Evolutionary conservation across 2,329 filamentous ascomycete genomes (phyloP), one percentile per base, ranked within the genome.

Genomic region (Akanthomyces uredinophilus): DNA sequence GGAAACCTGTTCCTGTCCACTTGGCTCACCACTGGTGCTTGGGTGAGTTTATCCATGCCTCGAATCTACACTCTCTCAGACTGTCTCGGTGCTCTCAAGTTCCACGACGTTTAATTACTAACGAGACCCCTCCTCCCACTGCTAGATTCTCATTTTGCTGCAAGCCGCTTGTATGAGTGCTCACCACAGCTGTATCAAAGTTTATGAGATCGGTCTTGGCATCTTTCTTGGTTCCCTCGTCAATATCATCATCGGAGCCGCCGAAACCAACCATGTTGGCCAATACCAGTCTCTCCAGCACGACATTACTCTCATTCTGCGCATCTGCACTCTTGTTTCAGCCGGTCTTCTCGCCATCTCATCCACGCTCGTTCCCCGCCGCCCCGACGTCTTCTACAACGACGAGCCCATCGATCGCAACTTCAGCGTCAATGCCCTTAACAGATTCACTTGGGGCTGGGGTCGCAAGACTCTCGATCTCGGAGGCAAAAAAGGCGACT

Each of bases 391-490:
- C 20, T 90, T 80, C 68, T 77, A 81, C 68, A 65, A 86, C 44
- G 85, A 79, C 29, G 76, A 79, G 52, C 70, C 79, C 4, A 87
- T 94, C 37, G 89, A 93, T 69, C 76, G 78, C 18, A 81, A 88
- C 74, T 81, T 79, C 67, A 88, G 87, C 0, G 79, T 78, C 4
- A 86, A 87, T 2, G 82, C 86, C 1, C 77, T 88, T 53, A 80
- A 75, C 56, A 83, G 85, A 56, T 85, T 85, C 68, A 89, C 83
- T 7, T 93, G 87, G 75, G 75, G 78, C 54, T 94, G 89, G 89
- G 79, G 83, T 2, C 73, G 71, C 1, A 71, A 75, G 2, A 67
- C 92, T 0, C 78, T 93, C 16, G 68, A 73, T 1, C 72, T 81
- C 24, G 85, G 87, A 1, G 73, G 75, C 2, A 78, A 80, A 66